Evolutionary conservation across 2,329 filamentous ascomycete genomes (phyloP).

Genomic region (Aureobasidium zeae): DNA sequence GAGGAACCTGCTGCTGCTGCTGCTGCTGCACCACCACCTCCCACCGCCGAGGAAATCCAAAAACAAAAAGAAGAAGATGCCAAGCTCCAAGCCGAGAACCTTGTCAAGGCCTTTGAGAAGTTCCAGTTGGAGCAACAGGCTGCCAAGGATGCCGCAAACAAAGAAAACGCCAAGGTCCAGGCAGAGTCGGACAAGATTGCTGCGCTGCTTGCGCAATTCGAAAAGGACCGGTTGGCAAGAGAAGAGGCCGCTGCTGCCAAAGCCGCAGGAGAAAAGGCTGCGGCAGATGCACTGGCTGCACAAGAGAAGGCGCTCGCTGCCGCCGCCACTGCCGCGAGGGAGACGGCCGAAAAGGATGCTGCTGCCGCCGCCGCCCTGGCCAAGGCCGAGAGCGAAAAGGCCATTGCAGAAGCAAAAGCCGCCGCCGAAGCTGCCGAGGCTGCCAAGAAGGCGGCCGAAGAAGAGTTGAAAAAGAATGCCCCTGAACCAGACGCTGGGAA

Average conservation of each 20-base stretch:
- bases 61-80: slow-evolving; percentile 29
- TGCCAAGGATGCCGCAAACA: not conserved
- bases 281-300: slow-evolving; percentile 35
- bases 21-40: slow-evolving; percentile 18
- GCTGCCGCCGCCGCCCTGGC: slow-evolving; percentile 23
- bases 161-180: slow-evolving; percentile 14
- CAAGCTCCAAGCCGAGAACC: slow-evolving; percentile 16
- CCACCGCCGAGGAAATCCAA: slow-evolving; percentile 18
- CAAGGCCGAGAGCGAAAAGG: slow-evolving; percentile 38
- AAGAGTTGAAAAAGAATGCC: slow-evolving; percentile 38
- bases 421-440: slow-evolving; percentile 43
- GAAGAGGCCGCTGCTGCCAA: slow-evolving; percentile 28
- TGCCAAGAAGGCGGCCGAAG: slow-evolving; percentile 40
- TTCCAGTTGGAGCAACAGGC: slow-evolving; percentile 17
- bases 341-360: slow-evolving; percentile 32
- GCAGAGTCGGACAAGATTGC: slow-evolving; percentile 20
- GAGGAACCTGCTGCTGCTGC: slow-evolving; percentile 24
- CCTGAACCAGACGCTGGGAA: slow-evolving; percentile 50
- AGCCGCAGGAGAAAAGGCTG: slow-evolving; percentile 28
- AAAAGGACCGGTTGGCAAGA: slow-evolving; percentile 32
- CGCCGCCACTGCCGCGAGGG: slow-evolving; percentile 37
- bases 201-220: slow-evolving; percentile 34
- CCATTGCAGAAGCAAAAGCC: slow-evolving; percentile 36
- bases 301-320: slow-evolving; percentile 36
- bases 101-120: not conserved